Conservation (phyloP, 1,139 yeast genomes). For the Zygoascus sp. region DNA sequence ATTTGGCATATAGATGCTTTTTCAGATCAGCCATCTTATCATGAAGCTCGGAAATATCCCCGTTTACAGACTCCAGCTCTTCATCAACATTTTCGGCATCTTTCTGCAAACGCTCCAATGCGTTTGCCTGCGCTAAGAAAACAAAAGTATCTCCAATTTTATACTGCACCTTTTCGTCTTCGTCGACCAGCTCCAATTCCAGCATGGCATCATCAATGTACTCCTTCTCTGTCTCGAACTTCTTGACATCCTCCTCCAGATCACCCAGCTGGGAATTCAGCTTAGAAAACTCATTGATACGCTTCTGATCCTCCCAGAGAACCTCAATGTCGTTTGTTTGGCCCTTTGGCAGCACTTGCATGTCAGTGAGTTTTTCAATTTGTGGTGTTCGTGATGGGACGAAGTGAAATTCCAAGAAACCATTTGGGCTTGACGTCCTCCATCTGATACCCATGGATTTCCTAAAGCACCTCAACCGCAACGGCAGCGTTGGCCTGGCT, state of each 20-base stretch:
- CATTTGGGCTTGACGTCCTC: neutral
- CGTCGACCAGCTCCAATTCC: constrained; percentile 84
- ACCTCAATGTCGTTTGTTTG: constrained; percentile 64
- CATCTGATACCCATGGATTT: neutral
- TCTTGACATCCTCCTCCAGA: constrained; percentile 46
- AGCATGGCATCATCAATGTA: constrained; percentile 79
- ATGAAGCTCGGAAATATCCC: constrained; percentile 49
- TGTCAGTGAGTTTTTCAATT: too few species aligned
- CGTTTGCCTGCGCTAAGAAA: constrained; percentile 58
- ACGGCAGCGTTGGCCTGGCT: constrained; percentile 39
- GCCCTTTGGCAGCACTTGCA: constrained; percentile 19
- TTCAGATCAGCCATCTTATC: constrained; percentile 57
- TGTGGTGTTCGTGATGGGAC: neutral
- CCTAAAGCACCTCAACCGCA: constrained; percentile 1
- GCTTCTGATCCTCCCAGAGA: constrained; percentile 81
- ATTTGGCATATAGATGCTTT: constrained; percentile 74
- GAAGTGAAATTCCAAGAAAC: neutral
- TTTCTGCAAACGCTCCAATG: constrained; percentile 58
- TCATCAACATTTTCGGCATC: constrained; percentile 52
- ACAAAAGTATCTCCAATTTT: constrained; percentile 77
- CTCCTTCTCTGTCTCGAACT: constrained; percentile 67
- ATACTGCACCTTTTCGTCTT: constrained; percentile 55
- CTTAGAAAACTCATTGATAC: constrained; percentile 82
- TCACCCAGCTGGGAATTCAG: constrained; percentile 66
- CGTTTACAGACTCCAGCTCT: constrained; percentile 46